Percentiles rank a stretch among this genome's conserved stretches.
Evolutionary conservation across 208 protist genomes (phyloP).

Genomic region (Leishmania braziliensis): DNA sequence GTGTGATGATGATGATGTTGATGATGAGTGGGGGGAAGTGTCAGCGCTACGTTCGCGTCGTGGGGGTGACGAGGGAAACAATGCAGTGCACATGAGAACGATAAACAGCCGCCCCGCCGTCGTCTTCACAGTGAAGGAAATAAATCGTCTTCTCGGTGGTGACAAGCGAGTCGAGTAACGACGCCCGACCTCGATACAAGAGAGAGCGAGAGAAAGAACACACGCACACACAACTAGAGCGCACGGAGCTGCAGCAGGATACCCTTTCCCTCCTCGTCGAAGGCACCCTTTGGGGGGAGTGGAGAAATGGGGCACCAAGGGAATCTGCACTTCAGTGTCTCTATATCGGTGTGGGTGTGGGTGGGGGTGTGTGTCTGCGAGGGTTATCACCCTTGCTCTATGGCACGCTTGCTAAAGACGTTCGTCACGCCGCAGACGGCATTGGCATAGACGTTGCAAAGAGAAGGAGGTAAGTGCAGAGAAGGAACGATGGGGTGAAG

Average conservation of each 20-base stretch:
- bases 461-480: background rate
- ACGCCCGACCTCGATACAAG: background rate
- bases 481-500: background rate
- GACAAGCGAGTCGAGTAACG: background rate
- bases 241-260: background rate
- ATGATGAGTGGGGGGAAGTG: background rate
- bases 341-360: too few relatives aligned
- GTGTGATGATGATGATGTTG: background rate
- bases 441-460: background rate
- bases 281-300: background rate
- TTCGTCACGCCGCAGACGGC: background rate
- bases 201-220: background rate
- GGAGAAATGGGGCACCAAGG: background rate
- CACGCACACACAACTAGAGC: background rate
- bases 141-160: background rate
- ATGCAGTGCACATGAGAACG: background rate
- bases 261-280: background rate
- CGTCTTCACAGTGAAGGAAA: background rate
- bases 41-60: background rate
- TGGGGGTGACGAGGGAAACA: background rate
- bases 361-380: background rate
- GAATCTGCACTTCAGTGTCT: background rate
- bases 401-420: background rate
- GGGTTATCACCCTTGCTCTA: background rate
- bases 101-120: background rate